phyloP scores from a whole-genome alignment of 192 early-diverging fungal species.

The Backusella tuberculispora region DNA sequence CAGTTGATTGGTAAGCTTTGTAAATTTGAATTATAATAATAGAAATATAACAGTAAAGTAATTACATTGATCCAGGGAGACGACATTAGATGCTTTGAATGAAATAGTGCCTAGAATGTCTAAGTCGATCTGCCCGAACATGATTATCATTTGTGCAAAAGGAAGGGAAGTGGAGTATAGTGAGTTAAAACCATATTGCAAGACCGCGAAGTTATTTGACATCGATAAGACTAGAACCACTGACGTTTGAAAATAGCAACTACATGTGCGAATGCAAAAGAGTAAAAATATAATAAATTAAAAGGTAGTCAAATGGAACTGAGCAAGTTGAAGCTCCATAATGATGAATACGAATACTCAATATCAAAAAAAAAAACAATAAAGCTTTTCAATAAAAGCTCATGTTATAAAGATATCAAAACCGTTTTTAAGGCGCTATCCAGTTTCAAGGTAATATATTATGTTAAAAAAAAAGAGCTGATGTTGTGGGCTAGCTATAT shows the following conservation, averaged over 20 bases:
- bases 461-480: background rate
- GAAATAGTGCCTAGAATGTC: background rate
- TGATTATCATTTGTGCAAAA: background rate
- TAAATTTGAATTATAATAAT: slow-evolving; percentile 13
- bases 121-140: background rate
- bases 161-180: background rate
- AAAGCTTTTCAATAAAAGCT: background rate
- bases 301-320: background rate
- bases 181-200: background rate
- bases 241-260: slow-evolving; percentile 3
- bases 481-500: background rate
- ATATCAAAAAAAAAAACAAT: background rate
- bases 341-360: slow-evolving; percentile 2
- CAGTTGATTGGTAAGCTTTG: background rate
- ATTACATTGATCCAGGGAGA: background rate
- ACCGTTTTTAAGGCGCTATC: background rate
- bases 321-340: background rate
- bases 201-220: background rate
- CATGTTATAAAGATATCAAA: background rate
- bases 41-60: too few relatives aligned
- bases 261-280: background rate
- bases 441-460: background rate
- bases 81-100: background rate
- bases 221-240: background rate
- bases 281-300: slow-evolving; percentile 2